Base-by-base conservation (phyloP, 345 rosid genomes). In the Gossypium longicalyx region DNA sequence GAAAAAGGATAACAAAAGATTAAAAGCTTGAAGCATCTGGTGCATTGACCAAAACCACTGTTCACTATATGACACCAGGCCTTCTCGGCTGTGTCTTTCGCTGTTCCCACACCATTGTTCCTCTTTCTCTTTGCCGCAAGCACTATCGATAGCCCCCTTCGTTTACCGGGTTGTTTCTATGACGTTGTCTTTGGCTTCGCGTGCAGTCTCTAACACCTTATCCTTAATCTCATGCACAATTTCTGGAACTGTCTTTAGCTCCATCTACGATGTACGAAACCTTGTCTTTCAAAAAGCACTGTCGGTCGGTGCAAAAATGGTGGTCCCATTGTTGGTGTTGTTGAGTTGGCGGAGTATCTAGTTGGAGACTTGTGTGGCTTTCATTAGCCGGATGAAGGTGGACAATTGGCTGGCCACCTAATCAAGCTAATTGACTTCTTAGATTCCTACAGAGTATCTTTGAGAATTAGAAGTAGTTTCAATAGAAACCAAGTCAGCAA, bases 21-120 rank as follows among this genome's bases (percentile, higher is more conserved):
- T 91, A 76, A 47, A 82, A 2, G 71, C 87, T 79, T 92, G 96
- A 70, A 89, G 56, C 84, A 74, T 79, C 73, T 84, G 91, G 4
- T 85, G 77, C 19, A 34, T 71, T 82, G 77, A 81, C 53, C 72
- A 90, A 48, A 44, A 23, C 66, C 71, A 71, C 75, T 83, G 1
- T 7, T 0, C 3, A 73, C 80, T 22, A 77, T 34, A 54, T 78
- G 67, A 16, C 47, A 47, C 38, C 48, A 41, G 12, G 59, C 34
- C 10, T 69, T 70, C 71, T 75, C 66, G 41, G 81, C 81, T 43
- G 78, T 13, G 12, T 81, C 77, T 44, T 66, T 63, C 3, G 23
- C 48, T n/a, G 47, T 38, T 61, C 72, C 60, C 9, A 23, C 38
- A 1, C 12, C 38, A 29, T 29, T 41, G 20, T 25, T 43, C 41